phyloP scores from a whole-genome alignment of 139 green algal genomes.

The Micractinium sp. region DNA sequence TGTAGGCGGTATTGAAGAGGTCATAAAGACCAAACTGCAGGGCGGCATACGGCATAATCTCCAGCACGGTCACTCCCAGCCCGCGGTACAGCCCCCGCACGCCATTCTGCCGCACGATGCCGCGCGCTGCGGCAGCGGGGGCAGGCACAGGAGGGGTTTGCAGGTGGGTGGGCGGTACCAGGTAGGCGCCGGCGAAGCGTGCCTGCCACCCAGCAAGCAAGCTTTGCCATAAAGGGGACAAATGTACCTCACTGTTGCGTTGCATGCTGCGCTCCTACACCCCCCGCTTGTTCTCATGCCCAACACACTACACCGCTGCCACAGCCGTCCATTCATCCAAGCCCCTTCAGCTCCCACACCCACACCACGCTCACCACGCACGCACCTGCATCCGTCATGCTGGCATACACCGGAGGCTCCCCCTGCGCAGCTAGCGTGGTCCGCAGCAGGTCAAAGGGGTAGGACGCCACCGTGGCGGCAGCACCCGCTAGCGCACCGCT shows the following conservation, averaged over 20 bases:
- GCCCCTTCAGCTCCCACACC: conserved; percentile 42
- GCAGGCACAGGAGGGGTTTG: background rate
- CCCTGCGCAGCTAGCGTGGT: conserved; percentile 97
- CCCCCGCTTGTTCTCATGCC: no score
- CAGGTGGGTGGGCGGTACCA: no score
- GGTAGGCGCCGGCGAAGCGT: background rate
- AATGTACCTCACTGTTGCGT: no score
- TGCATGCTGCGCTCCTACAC: no score
- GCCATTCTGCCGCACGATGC: conserved; percentile 65
- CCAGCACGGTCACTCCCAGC: conserved; percentile 89
- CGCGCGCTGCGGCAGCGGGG: conserved; percentile 29
- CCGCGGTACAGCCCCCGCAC: conserved; percentile 83
- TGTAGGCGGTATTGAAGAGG: conserved; percentile 68
- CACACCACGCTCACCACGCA: background rate
- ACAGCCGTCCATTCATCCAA: background rate
- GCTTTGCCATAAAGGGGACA: no score
- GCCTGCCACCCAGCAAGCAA: background rate
- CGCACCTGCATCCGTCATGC: conserved; percentile 72
- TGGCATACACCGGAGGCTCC: conserved; percentile 86
- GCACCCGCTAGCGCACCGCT: conserved; percentile 88
- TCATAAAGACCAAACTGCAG: conserved; percentile 98
- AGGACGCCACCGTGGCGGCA: conserved; percentile 90
- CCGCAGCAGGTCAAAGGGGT: conserved; percentile 99
- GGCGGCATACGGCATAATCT: conserved; percentile 98
- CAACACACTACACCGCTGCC: no score